These are phyloP conservation scores for Daldinia loculata DNA, from an alignment of 495 filamentous ascomycete genomes.

Conservation along the genomic window DNA sequence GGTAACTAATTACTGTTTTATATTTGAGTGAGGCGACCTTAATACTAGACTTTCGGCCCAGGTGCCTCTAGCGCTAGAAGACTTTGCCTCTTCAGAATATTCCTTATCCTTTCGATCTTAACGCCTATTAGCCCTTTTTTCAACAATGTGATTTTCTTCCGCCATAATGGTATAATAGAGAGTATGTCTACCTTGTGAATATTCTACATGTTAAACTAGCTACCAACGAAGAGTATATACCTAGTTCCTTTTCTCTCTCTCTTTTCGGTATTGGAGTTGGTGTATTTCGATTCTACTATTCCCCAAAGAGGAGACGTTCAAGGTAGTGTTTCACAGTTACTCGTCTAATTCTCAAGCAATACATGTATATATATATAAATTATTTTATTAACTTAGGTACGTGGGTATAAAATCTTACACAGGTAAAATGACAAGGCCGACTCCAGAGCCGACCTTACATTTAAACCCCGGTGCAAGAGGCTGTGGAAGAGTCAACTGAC, in stretches of 20 bases:
- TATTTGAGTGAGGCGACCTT: too few relatives aligned
- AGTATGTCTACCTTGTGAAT: too few relatives aligned
- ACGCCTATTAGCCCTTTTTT: too few relatives aligned
- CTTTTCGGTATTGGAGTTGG: too few relatives aligned
- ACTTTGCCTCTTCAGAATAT: background rate
- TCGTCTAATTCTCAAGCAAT: background rate
- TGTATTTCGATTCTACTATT: background rate
- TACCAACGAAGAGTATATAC: too few relatives aligned
- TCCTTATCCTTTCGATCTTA: background rate
- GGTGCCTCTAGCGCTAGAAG: background rate
- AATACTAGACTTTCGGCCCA: too few relatives aligned
- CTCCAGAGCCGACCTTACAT: constrained; percentile 32
- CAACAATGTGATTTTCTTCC: too few relatives aligned
- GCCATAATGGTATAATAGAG: too few relatives aligned
- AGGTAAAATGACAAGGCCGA: constrained; percentile 36
- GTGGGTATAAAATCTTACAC: constrained; percentile 2
- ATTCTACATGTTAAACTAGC: too few relatives aligned
- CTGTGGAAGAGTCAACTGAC: constrained; percentile 30
- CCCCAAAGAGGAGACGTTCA: background rate
- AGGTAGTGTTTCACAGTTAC: background rate
- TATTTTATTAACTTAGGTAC: background rate
- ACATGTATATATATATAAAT: too few relatives aligned
- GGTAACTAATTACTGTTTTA: background rate
- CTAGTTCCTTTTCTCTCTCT: too few relatives aligned
- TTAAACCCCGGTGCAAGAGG: constrained; percentile 37